phyloP scores from a whole-genome alignment of 2,329 filamentous ascomycete species.

The Aaosphaeria pasadenensis region DNA sequence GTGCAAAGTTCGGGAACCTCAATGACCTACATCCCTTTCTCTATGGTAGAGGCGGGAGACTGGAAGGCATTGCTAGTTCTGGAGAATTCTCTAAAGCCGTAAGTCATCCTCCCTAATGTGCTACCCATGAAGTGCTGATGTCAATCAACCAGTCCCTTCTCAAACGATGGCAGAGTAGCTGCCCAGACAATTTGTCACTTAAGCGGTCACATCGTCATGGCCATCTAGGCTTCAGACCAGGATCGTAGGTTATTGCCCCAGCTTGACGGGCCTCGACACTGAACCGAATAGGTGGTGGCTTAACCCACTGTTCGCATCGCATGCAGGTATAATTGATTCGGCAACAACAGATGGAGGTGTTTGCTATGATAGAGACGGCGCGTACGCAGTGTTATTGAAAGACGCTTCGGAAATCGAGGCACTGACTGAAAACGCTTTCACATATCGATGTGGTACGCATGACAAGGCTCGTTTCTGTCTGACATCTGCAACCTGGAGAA shows the following conservation, averaged over 20 bases:
- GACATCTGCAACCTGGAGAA: conserved; percentile 39
- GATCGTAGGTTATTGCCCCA: conserved; percentile 37
- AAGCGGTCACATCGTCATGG: conserved; percentile 36
- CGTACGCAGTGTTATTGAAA: conserved; percentile 46
- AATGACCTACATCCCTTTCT: conserved; percentile 38
- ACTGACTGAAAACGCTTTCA: conserved; percentile 34
- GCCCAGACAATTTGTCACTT: conserved; percentile 26
- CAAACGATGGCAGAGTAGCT: conserved; percentile 27
- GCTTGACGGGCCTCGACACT: neutral
- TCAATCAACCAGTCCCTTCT: conserved; percentile 24
- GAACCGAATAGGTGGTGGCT: conserved; percentile 47
- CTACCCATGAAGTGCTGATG: neutral
- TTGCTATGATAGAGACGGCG: conserved; percentile 39
- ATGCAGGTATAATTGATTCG: conserved; percentile 47
- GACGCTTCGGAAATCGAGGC: conserved; percentile 38
- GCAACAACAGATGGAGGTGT: conserved; percentile 42
- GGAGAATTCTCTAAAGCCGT: conserved; percentile 39
- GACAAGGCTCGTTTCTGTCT: conserved; percentile 46
- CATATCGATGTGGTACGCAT: conserved; percentile 37
- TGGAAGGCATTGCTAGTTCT: conserved; percentile 41
- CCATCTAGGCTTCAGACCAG: conserved; percentile 45
- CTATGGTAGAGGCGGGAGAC: conserved; percentile 42
- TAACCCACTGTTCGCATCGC: conserved; percentile 45
- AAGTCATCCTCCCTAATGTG: conserved; percentile 5
- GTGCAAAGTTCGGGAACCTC: conserved; percentile 36